These are phyloP conservation scores for Articulospora tetracladia DNA, from an alignment of 495 filamentous ascomycete species.

Conservation along the genomic window DNA sequence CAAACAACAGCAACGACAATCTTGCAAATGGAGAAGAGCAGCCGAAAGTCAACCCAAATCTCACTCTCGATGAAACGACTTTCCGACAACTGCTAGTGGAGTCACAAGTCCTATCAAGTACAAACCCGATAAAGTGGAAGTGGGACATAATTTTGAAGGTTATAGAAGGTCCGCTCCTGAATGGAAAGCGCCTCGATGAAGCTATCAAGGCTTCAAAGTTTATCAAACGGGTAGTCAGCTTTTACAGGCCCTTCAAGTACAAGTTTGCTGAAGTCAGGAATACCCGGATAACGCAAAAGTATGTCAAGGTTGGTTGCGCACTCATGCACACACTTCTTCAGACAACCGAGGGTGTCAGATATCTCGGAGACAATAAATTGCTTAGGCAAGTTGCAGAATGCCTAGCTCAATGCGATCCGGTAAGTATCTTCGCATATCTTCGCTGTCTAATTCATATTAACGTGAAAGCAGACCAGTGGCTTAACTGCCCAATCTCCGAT, in stretches of 20 bases:
- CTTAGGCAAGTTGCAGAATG: conserved; percentile 92
- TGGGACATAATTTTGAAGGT: conserved; percentile 89
- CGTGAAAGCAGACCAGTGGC: conserved; percentile 63
- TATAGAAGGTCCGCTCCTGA: conserved; percentile 91
- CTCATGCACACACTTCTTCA: conserved; percentile 82
- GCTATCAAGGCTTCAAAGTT: conserved; percentile 94
- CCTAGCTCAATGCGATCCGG: conserved; percentile 81
- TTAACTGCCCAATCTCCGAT: conserved; percentile 83
- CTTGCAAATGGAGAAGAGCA: conserved; percentile 47
- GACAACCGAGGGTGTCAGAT: conserved; percentile 75
- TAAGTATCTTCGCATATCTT: conserved; percentile 26
- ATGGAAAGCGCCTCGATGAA: conserved; percentile 87
- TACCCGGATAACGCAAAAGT: conserved; percentile 89
- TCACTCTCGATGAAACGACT: conserved; percentile 79
- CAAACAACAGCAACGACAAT: conserved; percentile 35
- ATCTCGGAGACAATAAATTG: conserved; percentile 88
- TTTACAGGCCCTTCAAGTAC: conserved; percentile 95
- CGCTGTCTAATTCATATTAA: background rate
- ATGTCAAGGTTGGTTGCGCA: conserved; percentile 84
- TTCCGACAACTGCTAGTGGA: conserved; percentile 86
- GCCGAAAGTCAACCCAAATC: conserved; percentile 65
- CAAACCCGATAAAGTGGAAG: conserved; percentile 91
- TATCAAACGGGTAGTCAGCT: conserved; percentile 87
- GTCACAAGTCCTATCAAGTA: conserved; percentile 77
- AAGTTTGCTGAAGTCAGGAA: conserved; percentile 83